Evolutionary conservation across 2,329 filamentous ascomycete species (phyloP).

Genomic region (Monilinia polystroma): DNA sequence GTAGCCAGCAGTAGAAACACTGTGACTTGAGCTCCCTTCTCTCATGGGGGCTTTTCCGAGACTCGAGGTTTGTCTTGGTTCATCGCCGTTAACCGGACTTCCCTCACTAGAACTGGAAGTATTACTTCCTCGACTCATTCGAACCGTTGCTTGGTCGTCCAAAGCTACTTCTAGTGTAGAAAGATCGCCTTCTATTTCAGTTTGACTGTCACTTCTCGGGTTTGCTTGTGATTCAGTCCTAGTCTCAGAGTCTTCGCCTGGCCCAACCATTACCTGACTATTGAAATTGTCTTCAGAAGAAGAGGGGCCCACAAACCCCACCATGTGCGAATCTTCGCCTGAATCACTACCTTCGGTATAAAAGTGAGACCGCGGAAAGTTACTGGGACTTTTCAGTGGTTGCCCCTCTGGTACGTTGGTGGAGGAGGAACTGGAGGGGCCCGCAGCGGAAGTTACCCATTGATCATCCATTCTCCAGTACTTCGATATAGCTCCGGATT

Average conservation of each 20-base stretch:
- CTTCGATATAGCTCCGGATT: background rate
- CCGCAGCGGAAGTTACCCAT: constrained; percentile 7
- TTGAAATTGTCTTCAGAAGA: constrained; percentile 24
- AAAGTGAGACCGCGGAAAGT: constrained; percentile 20
- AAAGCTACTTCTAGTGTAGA: constrained; percentile 1
- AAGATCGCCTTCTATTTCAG: constrained; percentile 6
- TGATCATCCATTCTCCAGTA: constrained; percentile 13
- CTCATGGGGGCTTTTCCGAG: constrained; percentile 22
- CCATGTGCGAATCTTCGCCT: constrained; percentile 21
- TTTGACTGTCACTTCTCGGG: background rate
- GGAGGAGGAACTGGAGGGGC: constrained; percentile 6
- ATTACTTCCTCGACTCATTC: constrained; percentile 18
- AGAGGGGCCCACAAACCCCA: constrained; percentile 21
- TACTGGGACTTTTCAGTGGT: constrained; percentile 19
- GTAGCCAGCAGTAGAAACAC: constrained; percentile 21
- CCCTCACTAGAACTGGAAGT: constrained; percentile 5
- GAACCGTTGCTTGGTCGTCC: constrained; percentile 21
- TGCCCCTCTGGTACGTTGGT: background rate
- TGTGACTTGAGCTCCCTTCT: constrained; percentile 14
- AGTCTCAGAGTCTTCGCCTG: constrained; percentile 16
- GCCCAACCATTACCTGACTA: constrained; percentile 19
- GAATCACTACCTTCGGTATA: constrained; percentile 22
- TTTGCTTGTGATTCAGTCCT: constrained; percentile 4
- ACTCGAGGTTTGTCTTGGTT: constrained; percentile 6
- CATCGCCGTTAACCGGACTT: background rate